These are phyloP conservation scores for Clohesyomyces aquaticus DNA, from an alignment of 495 filamentous ascomycete species.

Conservation along the genomic window DNA sequence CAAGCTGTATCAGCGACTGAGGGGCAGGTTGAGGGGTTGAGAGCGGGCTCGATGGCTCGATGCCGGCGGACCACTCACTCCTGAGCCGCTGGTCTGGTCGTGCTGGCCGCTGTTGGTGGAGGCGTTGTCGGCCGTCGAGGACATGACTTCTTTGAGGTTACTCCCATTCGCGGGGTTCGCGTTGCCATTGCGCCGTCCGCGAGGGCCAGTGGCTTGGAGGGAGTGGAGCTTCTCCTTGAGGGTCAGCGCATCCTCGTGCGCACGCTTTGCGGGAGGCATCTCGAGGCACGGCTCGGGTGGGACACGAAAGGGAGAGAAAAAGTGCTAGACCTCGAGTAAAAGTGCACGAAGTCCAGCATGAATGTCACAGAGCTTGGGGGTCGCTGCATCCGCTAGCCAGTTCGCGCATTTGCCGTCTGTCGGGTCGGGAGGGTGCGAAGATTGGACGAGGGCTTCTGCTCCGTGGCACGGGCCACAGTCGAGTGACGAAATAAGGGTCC, in stretches of 20 bases:
- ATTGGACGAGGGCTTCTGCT: background rate
- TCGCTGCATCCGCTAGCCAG: slow-evolving; percentile 15
- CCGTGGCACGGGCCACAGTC: slow-evolving; percentile 4
- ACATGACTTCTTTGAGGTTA: slow-evolving; percentile 46
- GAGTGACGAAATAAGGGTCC: slow-evolving; percentile 4
- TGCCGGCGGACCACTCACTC: slow-evolving; percentile 33
- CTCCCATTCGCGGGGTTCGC: slow-evolving; percentile 39
- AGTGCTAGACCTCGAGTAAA: slow-evolving; percentile 23
- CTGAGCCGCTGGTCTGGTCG: slow-evolving; percentile 34
- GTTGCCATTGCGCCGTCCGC: slow-evolving; percentile 38
- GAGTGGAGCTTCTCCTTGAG: slow-evolving; percentile 41
- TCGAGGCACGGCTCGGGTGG: background rate
- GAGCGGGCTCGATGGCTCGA: too few species aligned
- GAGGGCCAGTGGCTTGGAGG: slow-evolving; percentile 16
- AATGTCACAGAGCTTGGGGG: background rate
- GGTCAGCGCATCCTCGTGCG: slow-evolving; percentile 32
- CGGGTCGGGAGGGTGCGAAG: background rate
- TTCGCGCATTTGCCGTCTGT: slow-evolving; percentile 16
- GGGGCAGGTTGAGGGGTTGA: background rate
- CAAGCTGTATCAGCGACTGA: slow-evolving; percentile 13
- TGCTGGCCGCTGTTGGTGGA: slow-evolving; percentile 38
- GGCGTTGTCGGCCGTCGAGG: slow-evolving; percentile 38
- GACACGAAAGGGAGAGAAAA: background rate
- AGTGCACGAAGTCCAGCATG: slow-evolving; percentile 23
- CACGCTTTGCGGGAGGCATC: slow-evolving; percentile 41